A percentile compares a stretch with the other conserved stretches of the same genome.
phyloP scores from a whole-genome alignment of 345 rosid genomes.

The Brassica rapa region DNA sequence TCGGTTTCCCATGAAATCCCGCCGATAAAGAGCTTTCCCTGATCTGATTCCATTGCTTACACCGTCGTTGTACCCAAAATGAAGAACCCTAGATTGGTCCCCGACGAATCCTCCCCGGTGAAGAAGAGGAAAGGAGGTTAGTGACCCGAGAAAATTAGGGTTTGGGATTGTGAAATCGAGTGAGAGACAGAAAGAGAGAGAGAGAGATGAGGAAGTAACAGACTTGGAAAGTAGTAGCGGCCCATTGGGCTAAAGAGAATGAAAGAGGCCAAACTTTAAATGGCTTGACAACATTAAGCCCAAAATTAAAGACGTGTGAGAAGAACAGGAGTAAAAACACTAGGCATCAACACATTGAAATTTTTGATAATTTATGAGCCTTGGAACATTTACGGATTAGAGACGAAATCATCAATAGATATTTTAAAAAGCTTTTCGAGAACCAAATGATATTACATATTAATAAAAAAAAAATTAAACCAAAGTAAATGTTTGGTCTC shows the following conservation, averaged over 20 bases:
- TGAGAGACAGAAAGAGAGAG: neutral
- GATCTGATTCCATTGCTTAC: conserved; percentile 72
- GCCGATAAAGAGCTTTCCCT: conserved; percentile 86
- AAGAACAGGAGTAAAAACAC: too few species aligned
- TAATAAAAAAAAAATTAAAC: too few species aligned
- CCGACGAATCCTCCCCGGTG: conserved; percentile 32
- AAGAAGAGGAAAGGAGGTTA: conserved; percentile 15
- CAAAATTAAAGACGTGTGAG: too few species aligned
- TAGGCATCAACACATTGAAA: too few species aligned
- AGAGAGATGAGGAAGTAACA: neutral
- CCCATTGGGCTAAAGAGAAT: neutral
- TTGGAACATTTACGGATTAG: too few species aligned
- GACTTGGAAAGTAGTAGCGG: neutral
- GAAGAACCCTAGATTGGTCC: conserved; percentile 28
- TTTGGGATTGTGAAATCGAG: conserved; percentile 33
- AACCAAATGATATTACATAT: too few species aligned
- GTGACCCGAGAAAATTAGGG: conserved; percentile 40
- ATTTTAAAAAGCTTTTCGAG: too few species aligned
- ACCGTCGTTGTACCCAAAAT: neutral
- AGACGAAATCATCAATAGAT: too few species aligned
- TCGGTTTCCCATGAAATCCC: conserved; percentile 95
- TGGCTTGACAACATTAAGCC: neutral
- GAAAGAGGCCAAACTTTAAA: neutral
- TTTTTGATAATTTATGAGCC: too few species aligned
- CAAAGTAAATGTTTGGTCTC: too few species aligned